These are phyloP conservation scores for Camellia oleifera DNA, from an alignment of 179 eudicot genomes.

Conservation along the genomic window DNA sequence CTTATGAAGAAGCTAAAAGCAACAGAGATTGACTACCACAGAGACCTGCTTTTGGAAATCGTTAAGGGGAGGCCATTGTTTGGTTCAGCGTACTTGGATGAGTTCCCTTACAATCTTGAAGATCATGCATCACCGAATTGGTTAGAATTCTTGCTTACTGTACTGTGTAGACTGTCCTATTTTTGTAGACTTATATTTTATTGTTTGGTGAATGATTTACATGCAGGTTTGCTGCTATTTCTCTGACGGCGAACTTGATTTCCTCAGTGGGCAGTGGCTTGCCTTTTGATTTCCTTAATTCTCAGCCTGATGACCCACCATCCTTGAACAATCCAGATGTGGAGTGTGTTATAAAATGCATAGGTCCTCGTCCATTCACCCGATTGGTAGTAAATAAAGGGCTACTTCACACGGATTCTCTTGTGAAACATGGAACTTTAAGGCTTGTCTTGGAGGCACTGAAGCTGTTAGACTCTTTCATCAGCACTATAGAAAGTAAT, in stretches of 20 bases:
- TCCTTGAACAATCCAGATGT: conserved; percentile 48
- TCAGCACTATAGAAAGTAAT: conserved; percentile 37
- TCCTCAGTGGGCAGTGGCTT: conserved; percentile 62
- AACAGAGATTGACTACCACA: conserved; percentile 63
- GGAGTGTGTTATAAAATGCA: conserved; percentile 69
- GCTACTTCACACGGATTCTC: conserved; percentile 63
- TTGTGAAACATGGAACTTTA: conserved; percentile 77
- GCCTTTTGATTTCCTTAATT: conserved; percentile 50
- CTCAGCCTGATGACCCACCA: conserved; percentile 26
- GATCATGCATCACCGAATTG: conserved; percentile 72
- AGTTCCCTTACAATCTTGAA: conserved; percentile 85
- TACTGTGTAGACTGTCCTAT: background rate
- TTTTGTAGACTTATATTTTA: conserved; percentile 15
- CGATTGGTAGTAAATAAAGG: conserved; percentile 79
- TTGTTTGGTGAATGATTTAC: conserved; percentile 27
- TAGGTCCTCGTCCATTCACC: conserved; percentile 68
- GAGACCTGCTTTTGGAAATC: conserved; percentile 66
- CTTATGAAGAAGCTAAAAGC: conserved; percentile 93
- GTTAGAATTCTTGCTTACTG: conserved; percentile 44
- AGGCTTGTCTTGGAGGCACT: conserved; percentile 74
- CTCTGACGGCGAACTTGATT: conserved; percentile 78
- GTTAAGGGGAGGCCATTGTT: conserved; percentile 69
- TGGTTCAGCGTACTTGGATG: conserved; percentile 78
- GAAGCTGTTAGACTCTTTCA: conserved; percentile 56
- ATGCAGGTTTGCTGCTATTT: conserved; percentile 81